Evolutionary conservation across 257 asterid species (phyloP), one percentile per base, ranked within the genome.

Genomic region (Haberlea rhodopensis): DNA sequence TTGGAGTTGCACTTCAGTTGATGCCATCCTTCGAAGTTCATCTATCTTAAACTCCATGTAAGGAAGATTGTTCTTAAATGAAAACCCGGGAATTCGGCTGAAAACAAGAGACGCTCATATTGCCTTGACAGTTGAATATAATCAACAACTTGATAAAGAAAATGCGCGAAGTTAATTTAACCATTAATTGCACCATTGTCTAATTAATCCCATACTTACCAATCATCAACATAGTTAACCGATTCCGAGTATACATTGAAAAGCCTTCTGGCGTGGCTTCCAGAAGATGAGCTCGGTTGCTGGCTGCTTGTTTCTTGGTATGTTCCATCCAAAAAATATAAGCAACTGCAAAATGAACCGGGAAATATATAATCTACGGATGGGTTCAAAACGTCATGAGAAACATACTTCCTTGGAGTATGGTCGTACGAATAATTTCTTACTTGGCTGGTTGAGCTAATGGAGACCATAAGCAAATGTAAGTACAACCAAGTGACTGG

Each of bases 71-170:
- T 68, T 88, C 73, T 71, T 71, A 63, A 88, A 80, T 67, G 95
- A 92, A 25, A 77, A 65, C 46, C 97, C 97, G 0, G 97, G 97
- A 11, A 88, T 73, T 68, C 73, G 76, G 27, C 97, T 86, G 82
- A 6, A 68, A 76, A 40, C 18, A 40, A 40, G 13, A 40, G 6
- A 16, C 15, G 34, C 34, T 29, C 1, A 9, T 29, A 29, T 46
- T 46, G 21, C 18, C 21, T 49, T 49, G n/a, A 49, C 16, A 13
- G 15, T 8, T 34, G 7, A 0, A 29, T 29, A 46, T 46, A 49
- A 20, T 6, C 22, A 49, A 49, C 23, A n/a, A 18, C 2, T n/a
- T 16, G 54, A 51, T 9, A 18, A 22, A 18, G 56, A 22, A 51
- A 18, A 13, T 40, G 48, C 13, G 6, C 48, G 4, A 10, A 34